Evolutionary conservation across 164 flowering plant genomes (phyloP), one percentile per base, ranked within the genome.

Genomic region (Houttuynia cordata): DNA sequence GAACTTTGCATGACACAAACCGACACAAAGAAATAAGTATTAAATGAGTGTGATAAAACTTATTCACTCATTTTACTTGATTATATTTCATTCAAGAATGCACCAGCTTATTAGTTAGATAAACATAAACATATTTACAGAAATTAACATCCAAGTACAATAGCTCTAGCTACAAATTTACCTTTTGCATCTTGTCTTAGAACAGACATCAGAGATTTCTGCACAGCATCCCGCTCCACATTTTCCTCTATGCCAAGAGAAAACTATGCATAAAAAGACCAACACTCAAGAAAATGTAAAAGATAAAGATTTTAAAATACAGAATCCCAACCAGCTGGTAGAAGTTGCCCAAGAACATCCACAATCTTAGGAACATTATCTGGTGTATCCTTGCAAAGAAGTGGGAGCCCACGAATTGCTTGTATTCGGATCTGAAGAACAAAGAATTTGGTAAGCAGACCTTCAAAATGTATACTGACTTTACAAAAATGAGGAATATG

Each of bases 141-240:
- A 2, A 45, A 17, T 8, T 7, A 45, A 10, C 30, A 56, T 4
- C 20, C 40, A 3, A 24, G 15, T 10, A 45, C 49, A 45, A 10
- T 3, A 45, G 49, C 12, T 45, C 17, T 17, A 45, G 49, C 9
- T 45, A 42, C 45, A 13, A 64, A 70, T 34, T 57, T 80, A 90
- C 99, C 97, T 80, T 86, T 79, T 39, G 78, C 83, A 74, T 93
- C 94, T 75, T 86, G 97, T 76, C 96, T 82, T 79, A 93, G 65
- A 42, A 93, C 68, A 19, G 99, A 81, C 92, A 93, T 79, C 51
- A 93, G 84, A 24, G 96, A 91, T 72, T 90, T 93, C 62, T 85
- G 79, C 59, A 85, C 99, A 17, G 97, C 97, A 81, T 93, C 99
- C 23, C 99, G 91, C 85, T 92, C 97, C 70, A 88, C 92, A 77